phyloP scores from a whole-genome alignment of 2,329 filamentous ascomycete species.

The Gnomoniopsis sp. region DNA sequence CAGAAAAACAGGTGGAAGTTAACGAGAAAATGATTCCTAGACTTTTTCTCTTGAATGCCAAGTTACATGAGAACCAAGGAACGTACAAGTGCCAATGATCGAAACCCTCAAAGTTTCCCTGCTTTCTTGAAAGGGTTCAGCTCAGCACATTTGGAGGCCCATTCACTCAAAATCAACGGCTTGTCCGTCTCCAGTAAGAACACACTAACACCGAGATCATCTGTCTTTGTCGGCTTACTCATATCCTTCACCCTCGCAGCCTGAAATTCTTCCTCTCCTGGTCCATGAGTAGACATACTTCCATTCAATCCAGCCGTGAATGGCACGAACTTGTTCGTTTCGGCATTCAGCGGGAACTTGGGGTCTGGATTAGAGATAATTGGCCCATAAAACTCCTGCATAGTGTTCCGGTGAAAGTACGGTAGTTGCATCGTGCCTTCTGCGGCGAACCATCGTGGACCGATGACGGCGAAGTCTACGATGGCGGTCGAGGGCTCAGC shows the following conservation, averaged over 20 bases:
- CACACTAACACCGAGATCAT: neutral
- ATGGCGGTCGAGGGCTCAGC: slow-evolving; percentile 45
- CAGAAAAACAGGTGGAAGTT: too few species aligned
- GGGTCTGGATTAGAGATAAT: slow-evolving; percentile 43
- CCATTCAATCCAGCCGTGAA: slow-evolving; percentile 48
- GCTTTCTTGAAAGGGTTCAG: neutral
- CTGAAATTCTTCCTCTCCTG: slow-evolving; percentile 42
- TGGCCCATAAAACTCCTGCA: slow-evolving; percentile 45
- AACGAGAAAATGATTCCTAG: too few species aligned
- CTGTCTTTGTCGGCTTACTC: neutral
- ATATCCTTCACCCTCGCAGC: slow-evolving; percentile 41
- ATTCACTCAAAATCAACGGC: slow-evolving; percentile 7
- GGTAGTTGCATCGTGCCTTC: slow-evolving; percentile 56
- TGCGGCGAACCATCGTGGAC: slow-evolving; percentile 55
- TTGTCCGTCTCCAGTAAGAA: slow-evolving; percentile 7
- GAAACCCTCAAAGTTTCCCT: neutral
- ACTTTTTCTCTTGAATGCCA: too few species aligned
- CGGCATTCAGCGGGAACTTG: slow-evolving; percentile 31
- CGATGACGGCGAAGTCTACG: slow-evolving; percentile 58
- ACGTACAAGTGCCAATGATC: too few species aligned
- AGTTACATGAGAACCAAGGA: too few species aligned
- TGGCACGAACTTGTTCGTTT: slow-evolving; percentile 35
- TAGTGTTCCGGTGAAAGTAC: slow-evolving; percentile 54
- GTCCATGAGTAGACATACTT: slow-evolving; percentile 53
- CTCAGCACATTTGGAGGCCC: slow-evolving; percentile 1